Evolutionary conservation across 305 asterid genomes (phyloP).

Genomic region (Fraxinus velutina): DNA sequence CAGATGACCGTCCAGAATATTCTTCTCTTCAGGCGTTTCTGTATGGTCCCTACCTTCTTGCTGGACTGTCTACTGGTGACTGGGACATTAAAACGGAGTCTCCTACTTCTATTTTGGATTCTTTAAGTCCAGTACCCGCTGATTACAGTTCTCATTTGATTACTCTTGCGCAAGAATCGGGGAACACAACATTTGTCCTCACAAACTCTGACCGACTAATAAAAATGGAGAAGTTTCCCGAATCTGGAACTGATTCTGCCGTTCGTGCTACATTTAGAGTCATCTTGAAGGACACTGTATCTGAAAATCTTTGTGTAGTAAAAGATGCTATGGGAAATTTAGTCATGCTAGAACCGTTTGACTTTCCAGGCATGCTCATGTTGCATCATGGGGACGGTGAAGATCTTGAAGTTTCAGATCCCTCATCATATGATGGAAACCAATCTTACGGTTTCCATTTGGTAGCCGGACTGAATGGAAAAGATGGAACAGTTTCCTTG

Average conservation of each 20-base stretch:
- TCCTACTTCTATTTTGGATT: slow-evolving; percentile 34
- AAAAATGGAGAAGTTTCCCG: slow-evolving; percentile 43
- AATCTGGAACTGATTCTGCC: slow-evolving; percentile 61
- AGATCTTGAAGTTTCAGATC: slow-evolving; percentile 29
- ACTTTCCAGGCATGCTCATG: slow-evolving; percentile 41
- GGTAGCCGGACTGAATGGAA: slow-evolving; percentile 42
- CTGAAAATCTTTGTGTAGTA: slow-evolving; percentile 16
- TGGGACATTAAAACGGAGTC: slow-evolving; percentile 47
- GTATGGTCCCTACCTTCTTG: slow-evolving; percentile 87
- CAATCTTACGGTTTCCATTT: slow-evolving; percentile 36
- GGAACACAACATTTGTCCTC: slow-evolving; percentile 31
- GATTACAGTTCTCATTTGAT: slow-evolving; percentile 53
- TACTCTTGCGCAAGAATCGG: slow-evolving; percentile 48
- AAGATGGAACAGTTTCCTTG: slow-evolving; percentile 41
- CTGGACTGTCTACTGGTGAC: slow-evolving; percentile 65
- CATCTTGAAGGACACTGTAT: slow-evolving; percentile 23
- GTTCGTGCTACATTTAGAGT: slow-evolving; percentile 63
- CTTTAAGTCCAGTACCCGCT: slow-evolving; percentile 52
- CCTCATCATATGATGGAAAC: neutral
- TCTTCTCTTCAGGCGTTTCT: slow-evolving; percentile 65
- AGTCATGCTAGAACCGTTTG: slow-evolving; percentile 44
- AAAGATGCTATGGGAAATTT: slow-evolving; percentile 26
- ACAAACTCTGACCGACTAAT: slow-evolving; percentile 32
- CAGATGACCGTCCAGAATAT: slow-evolving; percentile 73
- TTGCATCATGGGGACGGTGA: slow-evolving; percentile 35